Base-by-base conservation (phyloP, 768 basidiomycete species). In the Termitomyces sp. region DNA sequence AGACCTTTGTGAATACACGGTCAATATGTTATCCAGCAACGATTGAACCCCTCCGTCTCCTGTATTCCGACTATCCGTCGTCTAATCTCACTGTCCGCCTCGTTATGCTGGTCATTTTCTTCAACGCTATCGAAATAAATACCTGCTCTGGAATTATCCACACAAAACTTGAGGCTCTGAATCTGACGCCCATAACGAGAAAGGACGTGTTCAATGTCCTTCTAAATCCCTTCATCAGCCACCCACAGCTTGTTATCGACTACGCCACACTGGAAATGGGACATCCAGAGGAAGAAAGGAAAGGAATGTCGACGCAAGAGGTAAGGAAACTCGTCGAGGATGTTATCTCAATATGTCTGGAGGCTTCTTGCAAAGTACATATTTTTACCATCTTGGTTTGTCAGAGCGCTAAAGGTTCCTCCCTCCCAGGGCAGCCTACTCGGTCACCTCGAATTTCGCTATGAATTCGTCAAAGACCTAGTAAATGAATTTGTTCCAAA, bases 1-100 rank as follows among this genome's bases (percentile, higher is more conserved):
- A 91, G 89, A 80, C 86, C 10, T 92, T 90, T 72, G 69, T 84
- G 61, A 83, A 78, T 45, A 86, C 87, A 1, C 84, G 89, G 53
- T 85, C 86, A 6, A 82, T 91, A 57, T 82, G 81, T 23, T 76
- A 71, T 27, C 48, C 69, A 21, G 67, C 72, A 53, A 82, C 80
- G 19, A 76, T 75, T 53, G 77, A 77, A 63, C 79, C 78, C 34
- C 76, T 92, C 38, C 80, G 83, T 25, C 79, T 82, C 52, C 77
- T 92, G 43, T 86, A 81, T 67, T 68, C 73, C 45, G 89, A 91
- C 65, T 90, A 87, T 66, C 85, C 86, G 21, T 83, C 81, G 42
- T 62, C 75, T 7, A 81, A 89, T 64, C 77, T 78, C 21, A 75
- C 75, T 46, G 86, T 84, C 60, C 85, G 89, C 41, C 77, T 85